Evolutionary conservation across 495 filamentous ascomycete species (phyloP).

Genomic region (Aspergillus saccharolyticus): DNA sequence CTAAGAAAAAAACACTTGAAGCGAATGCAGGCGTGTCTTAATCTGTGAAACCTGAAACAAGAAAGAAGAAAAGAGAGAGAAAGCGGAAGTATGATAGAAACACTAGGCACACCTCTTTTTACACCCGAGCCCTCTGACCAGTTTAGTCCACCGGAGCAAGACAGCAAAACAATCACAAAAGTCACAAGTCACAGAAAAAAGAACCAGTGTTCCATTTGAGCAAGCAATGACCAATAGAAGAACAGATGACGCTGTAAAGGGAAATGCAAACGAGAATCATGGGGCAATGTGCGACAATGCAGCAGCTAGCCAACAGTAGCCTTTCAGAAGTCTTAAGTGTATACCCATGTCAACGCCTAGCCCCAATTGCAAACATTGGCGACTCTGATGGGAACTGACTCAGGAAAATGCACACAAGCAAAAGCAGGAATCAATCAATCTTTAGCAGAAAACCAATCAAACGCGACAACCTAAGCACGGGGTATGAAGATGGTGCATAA

Average conservation of each 20-base stretch:
- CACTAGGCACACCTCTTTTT: constrained; percentile 7
- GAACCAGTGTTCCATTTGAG: neutral
- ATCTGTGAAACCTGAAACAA: no score
- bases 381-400: neutral
- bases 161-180: constrained; percentile 4
- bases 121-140: neutral
- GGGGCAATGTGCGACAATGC: constrained; percentile 7
- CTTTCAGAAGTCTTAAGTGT: constrained; percentile 16
- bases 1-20: no score
- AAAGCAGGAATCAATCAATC: constrained; percentile 1
- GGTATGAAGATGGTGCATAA: constrained; percentile 17
- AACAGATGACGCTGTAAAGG: neutral
- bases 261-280: constrained; percentile 4
- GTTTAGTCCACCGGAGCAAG: neutral
- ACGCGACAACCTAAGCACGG: constrained; percentile 13
- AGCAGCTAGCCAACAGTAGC: constrained; percentile 5
- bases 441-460: constrained; percentile 1
- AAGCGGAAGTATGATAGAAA: no score
- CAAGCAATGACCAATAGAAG: constrained; percentile 10
- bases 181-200: constrained; percentile 14
- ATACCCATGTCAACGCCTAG: constrained; percentile 16
- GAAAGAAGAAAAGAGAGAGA: neutral
- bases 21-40: no score
- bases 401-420: neutral
- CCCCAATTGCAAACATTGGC: constrained; percentile 4